Evolutionary conservation across 2,329 filamentous ascomycete species (phyloP).

Genomic region (Fonsecaea nubica): DNA sequence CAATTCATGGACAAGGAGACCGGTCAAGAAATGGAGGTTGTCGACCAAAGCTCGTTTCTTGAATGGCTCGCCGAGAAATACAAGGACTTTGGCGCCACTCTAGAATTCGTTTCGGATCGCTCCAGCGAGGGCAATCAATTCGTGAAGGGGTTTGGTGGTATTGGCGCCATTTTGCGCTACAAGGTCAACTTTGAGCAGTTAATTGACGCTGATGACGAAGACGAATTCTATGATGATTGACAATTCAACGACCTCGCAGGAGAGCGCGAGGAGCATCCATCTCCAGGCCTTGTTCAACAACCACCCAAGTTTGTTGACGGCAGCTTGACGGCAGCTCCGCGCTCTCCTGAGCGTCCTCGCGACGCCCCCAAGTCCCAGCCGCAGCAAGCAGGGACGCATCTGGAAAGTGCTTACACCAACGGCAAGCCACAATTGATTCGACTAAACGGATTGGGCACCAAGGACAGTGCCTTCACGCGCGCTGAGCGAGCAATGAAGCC

Average conservation of each 20-base stretch:
- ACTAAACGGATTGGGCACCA: conserved; percentile 16
- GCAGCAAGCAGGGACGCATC: conserved; percentile 11
- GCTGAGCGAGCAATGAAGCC: conserved; percentile 36
- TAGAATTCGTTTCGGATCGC: conserved; percentile 97
- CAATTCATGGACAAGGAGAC: conserved; percentile 95
- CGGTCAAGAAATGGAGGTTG: conserved; percentile 95
- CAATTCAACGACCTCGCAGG: conserved; percentile 37
- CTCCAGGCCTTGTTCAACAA: conserved; percentile 58
- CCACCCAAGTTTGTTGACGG: conserved; percentile 6
- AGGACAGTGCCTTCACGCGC: conserved; percentile 6
- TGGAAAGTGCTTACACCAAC: conserved; percentile 4
- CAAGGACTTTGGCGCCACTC: conserved; percentile 92
- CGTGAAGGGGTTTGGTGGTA: conserved; percentile 98
- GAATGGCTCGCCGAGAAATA: conserved; percentile 99
- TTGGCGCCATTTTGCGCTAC: conserved; percentile 96
- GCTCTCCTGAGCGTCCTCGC: conserved; percentile 32
- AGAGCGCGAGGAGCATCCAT: conserved; percentile 74
- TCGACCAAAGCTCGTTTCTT: conserved; percentile 88
- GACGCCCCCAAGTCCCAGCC: conserved; percentile 34
- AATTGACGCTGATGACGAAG: conserved; percentile 82
- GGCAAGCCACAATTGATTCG: conserved; percentile 27
- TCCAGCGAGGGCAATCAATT: conserved; percentile 99
- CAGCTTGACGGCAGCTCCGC: conserved; percentile 43
- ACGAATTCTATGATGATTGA: conserved; percentile 82
- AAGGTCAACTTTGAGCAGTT: conserved; percentile 99